Conservation (phyloP, 495 filamentous ascomycete species). For the Cryomyces minteri region DNA sequence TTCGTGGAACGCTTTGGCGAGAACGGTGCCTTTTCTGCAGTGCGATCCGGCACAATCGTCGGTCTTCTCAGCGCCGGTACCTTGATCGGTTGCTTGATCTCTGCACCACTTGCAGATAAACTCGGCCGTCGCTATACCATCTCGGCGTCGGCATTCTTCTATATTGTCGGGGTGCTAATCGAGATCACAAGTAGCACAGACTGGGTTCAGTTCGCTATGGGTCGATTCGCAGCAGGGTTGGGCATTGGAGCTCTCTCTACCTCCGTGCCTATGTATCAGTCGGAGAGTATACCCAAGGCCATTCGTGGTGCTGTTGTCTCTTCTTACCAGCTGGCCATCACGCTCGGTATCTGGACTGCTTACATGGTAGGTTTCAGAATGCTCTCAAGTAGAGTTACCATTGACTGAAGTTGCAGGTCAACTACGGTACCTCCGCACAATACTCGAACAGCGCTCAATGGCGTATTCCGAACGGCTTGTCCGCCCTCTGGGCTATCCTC, state of each 20-base stretch:
- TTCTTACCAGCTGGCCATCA: constrained; percentile 74
- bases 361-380: constrained; percentile 17
- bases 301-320: constrained; percentile 15
- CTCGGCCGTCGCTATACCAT: constrained; percentile 15
- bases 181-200: constrained; percentile 11
- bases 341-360: constrained; percentile 67
- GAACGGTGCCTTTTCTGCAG: constrained; percentile 8
- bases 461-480: neutral
- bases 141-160: constrained; percentile 11
- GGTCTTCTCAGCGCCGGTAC: constrained; percentile 18
- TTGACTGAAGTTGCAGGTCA: constrained; percentile 31
- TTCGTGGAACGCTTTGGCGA: constrained; percentile 13
- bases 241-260: constrained; percentile 15
- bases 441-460: constrained; percentile 29
- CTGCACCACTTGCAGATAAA: constrained; percentile 15
- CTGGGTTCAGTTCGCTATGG: constrained; percentile 17
- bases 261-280: constrained; percentile 15
- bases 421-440: constrained; percentile 48
- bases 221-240: constrained; percentile 16
- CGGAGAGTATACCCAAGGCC: no score
- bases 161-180: constrained; percentile 14
- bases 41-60: constrained; percentile 12
- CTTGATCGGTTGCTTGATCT: constrained; percentile 12
- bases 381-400: no score
- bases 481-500: constrained; percentile 9